Percentiles rank a stretch among this genome's conserved stretches.
phyloP scores from a whole-genome alignment of 768 basidiomycete species.

The Serendipita indica region DNA sequence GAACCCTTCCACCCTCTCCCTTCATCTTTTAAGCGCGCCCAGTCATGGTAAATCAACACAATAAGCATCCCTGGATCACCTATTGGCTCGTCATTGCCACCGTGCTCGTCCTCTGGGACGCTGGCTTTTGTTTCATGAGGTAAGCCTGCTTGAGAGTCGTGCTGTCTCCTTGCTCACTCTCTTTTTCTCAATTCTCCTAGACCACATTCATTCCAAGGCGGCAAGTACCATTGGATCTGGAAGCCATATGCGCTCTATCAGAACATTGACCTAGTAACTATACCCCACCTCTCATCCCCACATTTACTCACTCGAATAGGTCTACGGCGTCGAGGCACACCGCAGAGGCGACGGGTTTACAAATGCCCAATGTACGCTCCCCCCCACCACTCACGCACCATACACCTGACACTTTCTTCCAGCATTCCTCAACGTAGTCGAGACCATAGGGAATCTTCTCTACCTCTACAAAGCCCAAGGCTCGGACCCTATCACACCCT shows the following conservation, averaged over 20 bases:
- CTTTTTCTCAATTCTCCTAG: constrained; percentile 24
- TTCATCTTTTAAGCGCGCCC: too few species aligned
- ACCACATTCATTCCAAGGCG: constrained; percentile 74
- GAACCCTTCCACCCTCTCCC: too few species aligned
- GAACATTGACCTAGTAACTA: constrained; percentile 34
- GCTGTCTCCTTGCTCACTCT: not conserved
- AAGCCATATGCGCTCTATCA: constrained; percentile 67
- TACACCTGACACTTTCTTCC: not conserved
- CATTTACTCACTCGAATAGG: constrained; percentile 25
- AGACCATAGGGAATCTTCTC: constrained; percentile 47
- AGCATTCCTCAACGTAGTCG: constrained; percentile 71
- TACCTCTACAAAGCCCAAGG: constrained; percentile 69
- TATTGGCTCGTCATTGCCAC: constrained; percentile 50
- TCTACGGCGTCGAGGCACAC: constrained; percentile 61
- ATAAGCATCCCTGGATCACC: constrained; percentile 14
- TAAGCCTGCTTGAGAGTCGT: constrained; percentile 17
- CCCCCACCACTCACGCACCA: constrained; percentile 6
- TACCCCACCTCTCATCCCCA: not conserved
- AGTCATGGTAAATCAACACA: too few species aligned
- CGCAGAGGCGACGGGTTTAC: constrained; percentile 62
- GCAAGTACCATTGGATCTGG: constrained; percentile 90
- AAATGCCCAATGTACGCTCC: constrained; percentile 57
- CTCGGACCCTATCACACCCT: constrained; percentile 41
- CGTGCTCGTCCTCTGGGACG: constrained; percentile 67
- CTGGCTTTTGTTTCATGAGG: constrained; percentile 68